Base-by-base conservation (phyloP, 176 grass and related monocot genomes). In the Phoenix roebelenii region DNA sequence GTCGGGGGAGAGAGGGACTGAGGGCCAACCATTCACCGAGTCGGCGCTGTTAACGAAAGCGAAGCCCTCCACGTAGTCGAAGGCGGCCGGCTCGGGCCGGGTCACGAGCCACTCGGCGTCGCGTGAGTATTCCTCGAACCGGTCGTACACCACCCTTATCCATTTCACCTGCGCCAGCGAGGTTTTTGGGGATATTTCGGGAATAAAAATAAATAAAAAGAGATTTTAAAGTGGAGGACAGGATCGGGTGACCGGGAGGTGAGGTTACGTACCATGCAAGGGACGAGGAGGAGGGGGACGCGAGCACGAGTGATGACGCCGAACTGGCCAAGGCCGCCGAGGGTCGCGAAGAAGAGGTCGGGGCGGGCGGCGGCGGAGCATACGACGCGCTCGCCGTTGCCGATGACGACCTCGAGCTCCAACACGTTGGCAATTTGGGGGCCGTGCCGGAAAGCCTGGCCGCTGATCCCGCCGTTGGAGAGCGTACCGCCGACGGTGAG, bases 241-340 rank as follows among this genome's bases (percentile, higher is more conserved):
- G 35, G 35, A 44, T 44, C 35, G 35, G 17, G 2, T 44, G 35
- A 44, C 35, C 10, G 1, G 9, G 7, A 35, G 16, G 3, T 39
- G 3, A 32, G 16, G 35, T 44, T 44, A 44, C 18, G 49, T 71
- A 89, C 91, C 91, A 66, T 79, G 51, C 50, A 52, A 1, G 87
- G 93, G 18, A 87, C 87, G 0, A 29, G 71, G 60, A 51, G 74
- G 26, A 92, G 84, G 17, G 82, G 87, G 77, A 98, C 80, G 53
- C 82, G 69, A 0, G 87, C 93, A 39, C 93, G 87, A n/a, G 93
- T 97, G 78, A 97, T 92, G 67, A 97, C 60, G 35, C 81, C 93
- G 62, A 97, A 97, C 81, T 97, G 93, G 24, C 93, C 93, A n/a
- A 98, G 84, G 17, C 93, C 93, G 14, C 93, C 93, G 16, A 98